A percentile compares a stretch with the other conserved stretches of the same genome.
Conservation (phyloP, 2,329 filamentous ascomycete genomes). For the Graphiopsis chlorocephala region DNA sequence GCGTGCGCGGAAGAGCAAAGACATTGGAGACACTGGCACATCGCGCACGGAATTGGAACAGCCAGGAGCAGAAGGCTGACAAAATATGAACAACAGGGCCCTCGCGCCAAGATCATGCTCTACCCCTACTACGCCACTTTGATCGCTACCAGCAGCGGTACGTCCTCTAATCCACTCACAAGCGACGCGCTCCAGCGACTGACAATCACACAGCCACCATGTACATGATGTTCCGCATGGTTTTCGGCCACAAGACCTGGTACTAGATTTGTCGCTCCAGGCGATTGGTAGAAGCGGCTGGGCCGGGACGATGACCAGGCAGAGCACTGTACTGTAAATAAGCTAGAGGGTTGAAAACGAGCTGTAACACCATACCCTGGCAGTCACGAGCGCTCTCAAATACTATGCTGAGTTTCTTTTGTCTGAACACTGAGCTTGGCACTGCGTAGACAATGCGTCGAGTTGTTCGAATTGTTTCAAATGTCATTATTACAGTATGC, state of each 20-base stretch:
- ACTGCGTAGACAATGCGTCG: background rate
- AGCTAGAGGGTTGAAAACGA: conserved; percentile 15
- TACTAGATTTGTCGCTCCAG: conserved; percentile 33
- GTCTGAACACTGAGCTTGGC: background rate
- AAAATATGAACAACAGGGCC: conserved; percentile 47
- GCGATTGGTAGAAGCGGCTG: background rate
- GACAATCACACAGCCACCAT: conserved; percentile 42
- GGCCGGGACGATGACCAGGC: background rate
- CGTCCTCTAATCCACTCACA: conserved; percentile 34
- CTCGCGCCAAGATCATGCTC: conserved; percentile 63
- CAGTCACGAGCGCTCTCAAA: conserved; percentile 14
- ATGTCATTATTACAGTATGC: background rate
- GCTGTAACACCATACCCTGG: conserved; percentile 16
- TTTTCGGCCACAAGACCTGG: conserved; percentile 77
- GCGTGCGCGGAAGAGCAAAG: background rate
- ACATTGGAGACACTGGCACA: background rate
- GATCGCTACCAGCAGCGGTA: conserved; percentile 50
- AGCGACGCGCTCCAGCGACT: background rate
- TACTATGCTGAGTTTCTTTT: conserved; percentile 12
- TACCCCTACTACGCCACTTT: conserved; percentile 63
- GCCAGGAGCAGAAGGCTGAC: conserved; percentile 18
- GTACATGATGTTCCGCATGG: conserved; percentile 72
- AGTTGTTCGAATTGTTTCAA: background rate
- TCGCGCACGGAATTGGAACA: background rate
- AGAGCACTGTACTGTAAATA: conserved; percentile 10